Conservation (phyloP, 164 flowering plant genomes). For the Protea cynaroides region DNA sequence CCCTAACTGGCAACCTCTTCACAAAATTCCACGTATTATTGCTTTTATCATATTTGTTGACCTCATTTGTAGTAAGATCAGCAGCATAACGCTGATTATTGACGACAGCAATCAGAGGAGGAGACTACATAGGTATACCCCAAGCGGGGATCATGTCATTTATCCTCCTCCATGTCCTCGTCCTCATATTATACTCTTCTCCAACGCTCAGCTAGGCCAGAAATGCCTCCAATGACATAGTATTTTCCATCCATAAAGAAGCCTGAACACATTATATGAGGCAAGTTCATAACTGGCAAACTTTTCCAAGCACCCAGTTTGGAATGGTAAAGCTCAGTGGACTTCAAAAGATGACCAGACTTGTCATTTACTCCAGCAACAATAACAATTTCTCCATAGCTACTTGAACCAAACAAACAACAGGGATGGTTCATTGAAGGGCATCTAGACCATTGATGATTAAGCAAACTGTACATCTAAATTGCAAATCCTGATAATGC, state of each 20-base stretch:
- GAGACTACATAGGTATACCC: constrained; percentile 16
- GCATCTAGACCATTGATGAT: no score
- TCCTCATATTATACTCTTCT: constrained; percentile 29
- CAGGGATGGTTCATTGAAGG: no score
- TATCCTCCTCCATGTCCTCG: no score
- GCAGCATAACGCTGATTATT: constrained; percentile 37
- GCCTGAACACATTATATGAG: constrained; percentile 36
- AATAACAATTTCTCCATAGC: constrained; percentile 32
- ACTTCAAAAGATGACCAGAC: constrained; percentile 21
- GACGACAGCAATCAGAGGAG: constrained; percentile 41
- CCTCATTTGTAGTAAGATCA: no score
- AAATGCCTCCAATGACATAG: constrained; percentile 33
- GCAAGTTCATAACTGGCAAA: constrained; percentile 29
- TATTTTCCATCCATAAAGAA: constrained; percentile 41
- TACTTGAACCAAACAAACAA: no score
- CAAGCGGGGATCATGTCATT: no score
- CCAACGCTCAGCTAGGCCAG: constrained; percentile 17
- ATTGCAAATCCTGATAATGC: constrained; percentile 24
- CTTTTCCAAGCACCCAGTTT: constrained; percentile 24
- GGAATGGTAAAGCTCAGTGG: constrained; percentile 37
- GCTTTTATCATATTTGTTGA: no score
- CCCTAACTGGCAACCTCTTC: no score
- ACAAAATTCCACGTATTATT: no score
- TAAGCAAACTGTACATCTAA: no score
- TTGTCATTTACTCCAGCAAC: constrained; percentile 34